Percentiles rank a stretch among this genome's conserved stretches.
These are phyloP conservation scores for Torulaspora gathmanii DNA, from an alignment of 805 yeast species.

Conservation along the genomic window DNA sequence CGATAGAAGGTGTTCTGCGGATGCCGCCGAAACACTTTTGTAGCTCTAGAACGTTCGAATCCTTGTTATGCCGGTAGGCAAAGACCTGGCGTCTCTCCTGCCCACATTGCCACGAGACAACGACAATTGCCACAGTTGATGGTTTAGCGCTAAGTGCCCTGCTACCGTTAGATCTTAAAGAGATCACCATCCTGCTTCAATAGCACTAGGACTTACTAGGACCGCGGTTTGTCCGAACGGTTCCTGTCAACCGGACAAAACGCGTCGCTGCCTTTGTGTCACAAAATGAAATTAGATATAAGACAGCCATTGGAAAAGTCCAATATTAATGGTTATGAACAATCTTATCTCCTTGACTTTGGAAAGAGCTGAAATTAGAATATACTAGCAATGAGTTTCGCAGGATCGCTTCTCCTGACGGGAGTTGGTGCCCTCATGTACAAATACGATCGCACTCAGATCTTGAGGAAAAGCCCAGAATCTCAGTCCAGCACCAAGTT, in stretches of 20 bases:
- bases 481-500: constrained; percentile 14
- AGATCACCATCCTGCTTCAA: too few relatives aligned
- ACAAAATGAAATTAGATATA: constrained; percentile 3
- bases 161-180: too few relatives aligned
- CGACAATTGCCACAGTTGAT: too few relatives aligned
- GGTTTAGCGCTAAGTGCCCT: too few relatives aligned
- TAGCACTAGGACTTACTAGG: too few relatives aligned
- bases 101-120: too few relatives aligned
- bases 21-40: too few relatives aligned
- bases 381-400: constrained; percentile 27
- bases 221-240: background rate
- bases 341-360: background rate
- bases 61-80: too few relatives aligned
- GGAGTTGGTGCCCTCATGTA: constrained; percentile 30
- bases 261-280: constrained; percentile 3
- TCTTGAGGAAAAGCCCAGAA: constrained; percentile 20
- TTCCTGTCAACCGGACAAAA: background rate
- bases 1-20: too few relatives aligned
- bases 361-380: background rate
- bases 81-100: too few relatives aligned
- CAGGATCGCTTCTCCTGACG: constrained; percentile 29
- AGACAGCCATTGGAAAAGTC: background rate
- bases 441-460: constrained; percentile 28
- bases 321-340: background rate
- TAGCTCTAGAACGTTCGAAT: too few relatives aligned